phyloP scores from a whole-genome alignment of 2,329 filamentous ascomycete species.

The Paradendryphiella salina region DNA sequence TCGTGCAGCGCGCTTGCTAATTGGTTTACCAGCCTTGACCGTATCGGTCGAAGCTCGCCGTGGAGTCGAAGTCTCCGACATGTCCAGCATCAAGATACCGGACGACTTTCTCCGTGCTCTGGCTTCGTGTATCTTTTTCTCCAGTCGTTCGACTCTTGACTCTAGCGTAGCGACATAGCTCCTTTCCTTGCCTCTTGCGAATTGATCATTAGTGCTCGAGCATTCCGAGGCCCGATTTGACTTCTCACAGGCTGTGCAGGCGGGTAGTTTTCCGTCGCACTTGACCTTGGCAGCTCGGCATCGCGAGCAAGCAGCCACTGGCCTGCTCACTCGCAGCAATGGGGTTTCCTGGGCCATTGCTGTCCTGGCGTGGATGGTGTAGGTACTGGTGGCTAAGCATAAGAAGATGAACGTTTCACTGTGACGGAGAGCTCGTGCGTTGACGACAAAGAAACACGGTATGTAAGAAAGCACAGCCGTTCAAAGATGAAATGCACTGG shows the following conservation, averaged over 20 bases:
- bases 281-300: conserved; percentile 94
- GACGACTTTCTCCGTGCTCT: conserved; percentile 74
- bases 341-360: conserved; percentile 59
- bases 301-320: conserved; percentile 77
- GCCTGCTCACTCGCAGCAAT: conserved; percentile 72
- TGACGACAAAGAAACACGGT: too few species aligned
- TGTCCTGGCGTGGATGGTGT: conserved; percentile 15
- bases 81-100: conserved; percentile 67
- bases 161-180: conserved; percentile 98
- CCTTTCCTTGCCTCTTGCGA: conserved; percentile 90
- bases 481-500: too few species aligned
- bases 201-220: conserved; percentile 93
- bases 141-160: conserved; percentile 82
- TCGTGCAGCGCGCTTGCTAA: conserved; percentile 50
- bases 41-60: conserved; percentile 50
- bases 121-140: conserved; percentile 68
- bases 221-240: conserved; percentile 84
- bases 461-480: too few species aligned
- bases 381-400: conserved; percentile 6
- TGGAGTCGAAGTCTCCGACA: conserved; percentile 56
- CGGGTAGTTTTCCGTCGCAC: conserved; percentile 94
- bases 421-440: not conserved
- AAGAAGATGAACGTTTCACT: not conserved
- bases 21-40: conserved; percentile 37
- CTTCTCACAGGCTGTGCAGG: conserved; percentile 93